Evolutionary conservation across 1,139 yeast species (phyloP).

Genomic region (Yamadazyma buinensis): DNA sequence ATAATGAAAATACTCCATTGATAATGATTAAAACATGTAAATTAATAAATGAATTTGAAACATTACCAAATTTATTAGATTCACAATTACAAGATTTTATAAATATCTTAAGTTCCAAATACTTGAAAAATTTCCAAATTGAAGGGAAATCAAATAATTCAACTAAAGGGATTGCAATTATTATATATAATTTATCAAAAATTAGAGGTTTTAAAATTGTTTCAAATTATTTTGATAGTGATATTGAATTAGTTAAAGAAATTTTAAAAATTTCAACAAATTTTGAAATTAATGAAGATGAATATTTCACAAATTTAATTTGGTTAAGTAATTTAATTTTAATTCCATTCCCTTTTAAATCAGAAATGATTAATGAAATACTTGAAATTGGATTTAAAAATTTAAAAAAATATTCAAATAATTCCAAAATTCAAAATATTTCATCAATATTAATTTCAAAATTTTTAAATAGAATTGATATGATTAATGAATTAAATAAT

Average conservation of each 20-base stretch:
- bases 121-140: slow-evolving; percentile 14
- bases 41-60: slow-evolving; percentile 46
- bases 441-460: slow-evolving; percentile 37
- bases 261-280: slow-evolving; percentile 23
- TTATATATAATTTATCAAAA: slow-evolving; percentile 59
- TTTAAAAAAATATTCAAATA: slow-evolving; percentile 22
- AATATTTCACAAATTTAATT: slow-evolving; percentile 53
- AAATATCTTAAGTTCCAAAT: slow-evolving; percentile 23
- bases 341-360: slow-evolving; percentile 63
- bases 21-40: slow-evolving; percentile 1
- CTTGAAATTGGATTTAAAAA: slow-evolving; percentile 27
- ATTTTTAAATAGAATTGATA: slow-evolving; percentile 33
- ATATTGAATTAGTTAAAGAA: slow-evolving; percentile 45
- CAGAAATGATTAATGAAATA: slow-evolving; percentile 31
- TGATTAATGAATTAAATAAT: slow-evolving; percentile 13
- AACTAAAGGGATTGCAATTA: slow-evolving; percentile 17
- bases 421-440: slow-evolving; percentile 28
- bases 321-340: slow-evolving; percentile 72
- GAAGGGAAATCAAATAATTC: not conserved
- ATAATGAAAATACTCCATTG: slow-evolving; percentile 2
- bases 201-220: slow-evolving; percentile 64
- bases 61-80: slow-evolving; percentile 53
- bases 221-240: slow-evolving; percentile 55
- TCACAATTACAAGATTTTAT: slow-evolving; percentile 31
- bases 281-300: slow-evolving; percentile 47